Evolutionary conservation across 768 basidiomycete species (phyloP).

Genomic region (Lanmaoa pseudosensibilis): DNA sequence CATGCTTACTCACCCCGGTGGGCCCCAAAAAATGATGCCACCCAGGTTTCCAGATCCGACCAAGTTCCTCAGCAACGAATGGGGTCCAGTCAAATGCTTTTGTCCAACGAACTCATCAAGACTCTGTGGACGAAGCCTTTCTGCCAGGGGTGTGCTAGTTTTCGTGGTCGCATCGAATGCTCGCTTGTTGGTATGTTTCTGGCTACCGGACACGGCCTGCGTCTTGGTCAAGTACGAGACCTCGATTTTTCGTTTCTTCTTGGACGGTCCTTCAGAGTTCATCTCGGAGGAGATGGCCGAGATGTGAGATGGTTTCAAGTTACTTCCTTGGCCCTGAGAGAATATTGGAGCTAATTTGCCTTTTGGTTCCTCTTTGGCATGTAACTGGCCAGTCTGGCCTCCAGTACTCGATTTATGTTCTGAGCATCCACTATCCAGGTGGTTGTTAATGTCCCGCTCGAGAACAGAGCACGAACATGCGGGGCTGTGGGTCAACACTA

Average conservation of each 20-base stretch:
- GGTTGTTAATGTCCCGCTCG: slow-evolving; percentile 46
- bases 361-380: slow-evolving; percentile 14
- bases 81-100: slow-evolving; percentile 53
- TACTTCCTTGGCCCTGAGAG: slow-evolving; percentile 21
- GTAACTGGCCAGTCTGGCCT: slow-evolving; percentile 2
- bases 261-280: slow-evolving; percentile 13
- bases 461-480: slow-evolving; percentile 46
- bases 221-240: slow-evolving; percentile 3
- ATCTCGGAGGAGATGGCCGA: slow-evolving; percentile 12
- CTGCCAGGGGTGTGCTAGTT: slow-evolving; percentile 60
- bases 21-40: slow-evolving; percentile 73
- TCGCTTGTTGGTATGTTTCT: slow-evolving; percentile 26
- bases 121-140: slow-evolving; percentile 62
- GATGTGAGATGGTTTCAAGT: slow-evolving; percentile 8
- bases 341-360: slow-evolving; percentile 46
- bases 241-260: slow-evolving; percentile 33
- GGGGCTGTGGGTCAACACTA: slow-evolving; percentile 37
- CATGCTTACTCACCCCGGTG: slow-evolving; percentile 53
- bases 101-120: slow-evolving; percentile 77
- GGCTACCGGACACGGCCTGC: slow-evolving; percentile 5
- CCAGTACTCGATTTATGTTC: slow-evolving; percentile 12
- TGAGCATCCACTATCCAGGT: slow-evolving; percentile 51
- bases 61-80: slow-evolving; percentile 55
- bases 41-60: slow-evolving; percentile 53
- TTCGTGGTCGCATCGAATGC: slow-evolving; percentile 23